Evolutionary conservation across 202 grass and related monocot genomes (phyloP).

Genomic region (Elaeis oleifera): DNA sequence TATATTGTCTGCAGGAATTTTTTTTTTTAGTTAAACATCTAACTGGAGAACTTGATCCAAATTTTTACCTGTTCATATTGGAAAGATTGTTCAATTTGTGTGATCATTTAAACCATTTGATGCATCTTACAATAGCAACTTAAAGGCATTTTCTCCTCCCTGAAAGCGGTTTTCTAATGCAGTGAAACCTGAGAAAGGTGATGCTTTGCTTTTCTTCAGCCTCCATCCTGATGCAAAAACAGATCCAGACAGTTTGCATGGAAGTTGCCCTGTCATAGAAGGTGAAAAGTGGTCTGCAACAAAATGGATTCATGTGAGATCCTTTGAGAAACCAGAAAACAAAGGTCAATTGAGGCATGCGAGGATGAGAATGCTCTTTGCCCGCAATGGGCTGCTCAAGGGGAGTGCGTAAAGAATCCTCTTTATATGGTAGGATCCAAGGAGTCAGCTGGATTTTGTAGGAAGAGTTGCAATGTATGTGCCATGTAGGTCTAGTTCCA

Average conservation of each 20-base stretch:
- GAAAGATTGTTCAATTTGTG: too few relatives aligned
- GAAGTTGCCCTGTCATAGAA: conserved; percentile 61
- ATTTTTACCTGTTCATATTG: too few relatives aligned
- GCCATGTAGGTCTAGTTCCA: neutral
- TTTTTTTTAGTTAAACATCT: too few relatives aligned
- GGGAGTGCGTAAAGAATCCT: conserved; percentile 83
- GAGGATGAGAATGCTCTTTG: conserved; percentile 58
- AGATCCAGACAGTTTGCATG: conserved; percentile 69
- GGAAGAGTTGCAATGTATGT: conserved; percentile 62
- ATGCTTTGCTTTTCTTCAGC: conserved; percentile 86
- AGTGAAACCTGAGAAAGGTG: conserved; percentile 92
- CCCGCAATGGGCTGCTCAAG: conserved; percentile 49
- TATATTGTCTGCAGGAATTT: too few relatives aligned
- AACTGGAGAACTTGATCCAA: too few relatives aligned
- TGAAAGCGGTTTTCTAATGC: conserved; percentile 19
- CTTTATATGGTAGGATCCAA: conserved; percentile 68
- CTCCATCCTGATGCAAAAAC: conserved; percentile 58
- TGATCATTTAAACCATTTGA: too few relatives aligned
- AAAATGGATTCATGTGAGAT: conserved; percentile 92
- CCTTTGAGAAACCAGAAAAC: conserved; percentile 33
- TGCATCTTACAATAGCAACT: neutral
- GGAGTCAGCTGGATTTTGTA: conserved; percentile 56
- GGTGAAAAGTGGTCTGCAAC: conserved; percentile 86
- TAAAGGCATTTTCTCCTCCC: neutral
- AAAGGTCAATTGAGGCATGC: conserved; percentile 25